Conservation (phyloP, 345 rosid genomes). For the Combretum micranthum region DNA sequence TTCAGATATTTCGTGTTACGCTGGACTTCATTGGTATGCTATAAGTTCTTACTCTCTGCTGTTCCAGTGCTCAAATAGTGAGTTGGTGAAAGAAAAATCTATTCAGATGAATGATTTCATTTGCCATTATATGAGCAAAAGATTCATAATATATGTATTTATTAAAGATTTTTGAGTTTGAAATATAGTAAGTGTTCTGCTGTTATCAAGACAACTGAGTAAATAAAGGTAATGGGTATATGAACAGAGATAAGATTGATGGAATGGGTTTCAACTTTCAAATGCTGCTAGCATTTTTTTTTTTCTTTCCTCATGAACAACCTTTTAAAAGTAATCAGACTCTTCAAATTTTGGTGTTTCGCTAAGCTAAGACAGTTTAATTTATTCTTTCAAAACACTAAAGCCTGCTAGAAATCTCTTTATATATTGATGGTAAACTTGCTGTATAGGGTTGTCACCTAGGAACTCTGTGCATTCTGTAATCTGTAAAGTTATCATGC, state of each 20-base stretch:
- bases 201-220: neutral
- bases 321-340: too few species aligned
- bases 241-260: neutral
- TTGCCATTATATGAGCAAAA: neutral
- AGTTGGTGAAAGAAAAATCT: neutral
- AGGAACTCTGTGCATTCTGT: too few species aligned
- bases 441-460: too few species aligned
- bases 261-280: too few species aligned
- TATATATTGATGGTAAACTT: too few species aligned
- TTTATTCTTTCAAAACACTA: too few species aligned
- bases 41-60: slow-evolving; percentile 5
- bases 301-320: too few species aligned
- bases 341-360: too few species aligned
- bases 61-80: neutral
- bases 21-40: slow-evolving; percentile 71
- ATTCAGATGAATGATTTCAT: neutral
- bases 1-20: slow-evolving; percentile 66
- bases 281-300: too few species aligned
- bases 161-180: neutral
- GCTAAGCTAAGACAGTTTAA: too few species aligned
- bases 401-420: too few species aligned
- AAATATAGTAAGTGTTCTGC: neutral
- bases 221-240: neutral
- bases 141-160: neutral
- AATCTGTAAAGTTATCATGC: too few species aligned